phyloP scores from a whole-genome alignment of 192 early-diverging fungal species.

The Mortierella hygrophila region DNA sequence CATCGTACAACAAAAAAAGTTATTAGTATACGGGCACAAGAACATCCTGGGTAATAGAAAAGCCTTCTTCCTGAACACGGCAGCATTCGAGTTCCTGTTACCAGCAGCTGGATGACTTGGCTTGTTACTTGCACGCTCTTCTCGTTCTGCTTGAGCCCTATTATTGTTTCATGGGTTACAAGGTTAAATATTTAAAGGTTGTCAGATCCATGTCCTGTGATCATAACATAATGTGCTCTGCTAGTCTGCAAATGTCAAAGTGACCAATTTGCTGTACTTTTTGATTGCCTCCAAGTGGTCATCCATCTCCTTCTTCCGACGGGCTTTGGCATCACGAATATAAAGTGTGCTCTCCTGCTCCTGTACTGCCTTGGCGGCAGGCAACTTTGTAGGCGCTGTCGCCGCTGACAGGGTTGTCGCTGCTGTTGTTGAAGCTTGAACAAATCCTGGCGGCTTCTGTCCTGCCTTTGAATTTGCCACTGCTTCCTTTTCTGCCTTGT shows the following conservation, averaged over 20 bases:
- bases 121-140: constrained; percentile 58
- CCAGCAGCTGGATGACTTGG: constrained; percentile 53
- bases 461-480: constrained; percentile 44
- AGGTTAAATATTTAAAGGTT: background rate
- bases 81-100: background rate
- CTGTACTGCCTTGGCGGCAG: constrained; percentile 15
- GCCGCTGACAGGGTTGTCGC: background rate
- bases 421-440: constrained; percentile 28
- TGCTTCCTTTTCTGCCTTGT: constrained; percentile 29
- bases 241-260: too few relatives aligned
- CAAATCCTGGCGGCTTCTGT: constrained; percentile 52
- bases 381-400: constrained; percentile 35
- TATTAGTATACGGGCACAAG: background rate
- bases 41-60: background rate
- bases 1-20: too few relatives aligned
- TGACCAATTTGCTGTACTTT: constrained; percentile 40
- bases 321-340: constrained; percentile 59
- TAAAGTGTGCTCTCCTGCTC: constrained; percentile 50
- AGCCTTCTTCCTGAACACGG: too few relatives aligned
- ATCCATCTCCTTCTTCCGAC: constrained; percentile 85
- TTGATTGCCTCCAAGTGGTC: constrained; percentile 89
- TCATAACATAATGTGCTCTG: background rate
- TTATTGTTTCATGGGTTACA: constrained; percentile 18
- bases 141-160: constrained; percentile 76
- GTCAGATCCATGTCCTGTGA: background rate